Conservation (phyloP, 2,329 filamentous ascomycete genomes). For the Fusarium sp. region DNA sequence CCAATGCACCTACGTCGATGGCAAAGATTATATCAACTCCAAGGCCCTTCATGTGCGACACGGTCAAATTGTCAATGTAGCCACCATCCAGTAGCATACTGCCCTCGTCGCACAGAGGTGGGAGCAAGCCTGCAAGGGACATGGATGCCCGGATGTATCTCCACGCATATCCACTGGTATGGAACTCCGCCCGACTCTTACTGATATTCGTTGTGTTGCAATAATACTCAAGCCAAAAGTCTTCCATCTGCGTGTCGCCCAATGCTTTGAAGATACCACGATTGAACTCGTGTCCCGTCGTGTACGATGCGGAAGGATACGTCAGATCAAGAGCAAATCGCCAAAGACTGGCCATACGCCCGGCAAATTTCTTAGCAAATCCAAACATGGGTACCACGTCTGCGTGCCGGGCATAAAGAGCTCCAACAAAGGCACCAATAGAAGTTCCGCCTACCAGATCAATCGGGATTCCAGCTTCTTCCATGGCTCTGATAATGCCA, state of each 20-base stretch:
- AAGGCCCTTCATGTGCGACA: conserved; percentile 95
- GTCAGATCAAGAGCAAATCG: conserved; percentile 97
- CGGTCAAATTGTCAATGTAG: conserved; percentile 97
- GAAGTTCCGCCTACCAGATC: conserved; percentile 97
- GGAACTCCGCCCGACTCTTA: conserved; percentile 91
- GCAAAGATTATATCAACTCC: conserved; percentile 96
- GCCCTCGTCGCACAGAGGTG: conserved; percentile 95
- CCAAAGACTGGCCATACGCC: conserved; percentile 99
- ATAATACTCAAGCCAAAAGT: conserved; percentile 99
- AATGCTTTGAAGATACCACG: conserved; percentile 99
- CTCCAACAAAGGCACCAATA: conserved; percentile 95
- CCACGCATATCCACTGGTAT: conserved; percentile 98
- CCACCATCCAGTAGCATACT: conserved; percentile 97
- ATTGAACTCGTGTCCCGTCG: conserved; percentile 98
- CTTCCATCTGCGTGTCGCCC: conserved; percentile 96
- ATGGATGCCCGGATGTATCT: conserved; percentile 96
- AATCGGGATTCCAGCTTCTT: conserved; percentile 96
- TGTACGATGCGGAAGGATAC: conserved; percentile 96
- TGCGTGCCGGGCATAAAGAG: conserved; percentile 94
- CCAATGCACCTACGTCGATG: conserved; percentile 91
- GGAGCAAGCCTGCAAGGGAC: conserved; percentile 92
- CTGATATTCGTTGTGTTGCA: conserved; percentile 99
- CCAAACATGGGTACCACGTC: conserved; percentile 98
- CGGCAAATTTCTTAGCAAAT: conserved; percentile 95
- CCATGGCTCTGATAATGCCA: conserved; percentile 93